Percentiles rank a stretch among this genome's conserved stretches.
These are phyloP conservation scores for Alternaria infectoria DNA, from an alignment of 2,329 filamentous ascomycete species.

Conservation along the genomic window DNA sequence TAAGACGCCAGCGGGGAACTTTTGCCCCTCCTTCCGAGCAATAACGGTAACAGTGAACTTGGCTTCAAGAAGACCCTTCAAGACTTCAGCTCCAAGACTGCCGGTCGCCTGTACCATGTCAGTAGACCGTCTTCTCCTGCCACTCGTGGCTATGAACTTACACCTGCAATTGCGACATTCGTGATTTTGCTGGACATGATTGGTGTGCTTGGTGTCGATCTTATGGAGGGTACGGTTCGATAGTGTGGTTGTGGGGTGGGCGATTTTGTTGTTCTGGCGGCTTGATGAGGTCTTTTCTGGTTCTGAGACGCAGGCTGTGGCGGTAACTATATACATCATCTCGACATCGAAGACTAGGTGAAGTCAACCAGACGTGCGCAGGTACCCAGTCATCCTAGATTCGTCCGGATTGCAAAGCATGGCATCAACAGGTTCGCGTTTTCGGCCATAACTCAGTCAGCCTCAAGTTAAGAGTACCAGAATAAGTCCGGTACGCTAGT, in stretches of 20 bases:
- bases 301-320: not conserved
- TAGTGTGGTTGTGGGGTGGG: not conserved
- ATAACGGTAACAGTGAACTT: not conserved
- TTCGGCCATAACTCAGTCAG: not conserved
- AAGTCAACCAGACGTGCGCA: constrained; percentile 50
- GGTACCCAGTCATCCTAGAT: constrained; percentile 9
- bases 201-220: not conserved
- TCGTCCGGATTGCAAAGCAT: not conserved
- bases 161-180: not conserved
- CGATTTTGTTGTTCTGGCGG: not conserved
- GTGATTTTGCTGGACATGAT: not conserved
- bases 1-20: not conserved
- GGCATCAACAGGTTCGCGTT: not conserved
- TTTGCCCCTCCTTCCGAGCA: not conserved
- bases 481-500: not conserved
- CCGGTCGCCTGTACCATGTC: not conserved
- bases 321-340: not conserved
- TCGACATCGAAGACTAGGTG: not conserved
- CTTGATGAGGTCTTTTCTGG: not conserved
- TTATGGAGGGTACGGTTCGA: not conserved
- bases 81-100: not conserved
- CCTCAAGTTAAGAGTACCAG: not conserved
- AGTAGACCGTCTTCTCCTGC: not conserved
- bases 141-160: not conserved
- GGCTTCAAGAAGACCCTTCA: not conserved